Evolutionary conservation across 1,284 basidiomycete species (phyloP).

Genomic region (Ganoderma boninense): DNA sequence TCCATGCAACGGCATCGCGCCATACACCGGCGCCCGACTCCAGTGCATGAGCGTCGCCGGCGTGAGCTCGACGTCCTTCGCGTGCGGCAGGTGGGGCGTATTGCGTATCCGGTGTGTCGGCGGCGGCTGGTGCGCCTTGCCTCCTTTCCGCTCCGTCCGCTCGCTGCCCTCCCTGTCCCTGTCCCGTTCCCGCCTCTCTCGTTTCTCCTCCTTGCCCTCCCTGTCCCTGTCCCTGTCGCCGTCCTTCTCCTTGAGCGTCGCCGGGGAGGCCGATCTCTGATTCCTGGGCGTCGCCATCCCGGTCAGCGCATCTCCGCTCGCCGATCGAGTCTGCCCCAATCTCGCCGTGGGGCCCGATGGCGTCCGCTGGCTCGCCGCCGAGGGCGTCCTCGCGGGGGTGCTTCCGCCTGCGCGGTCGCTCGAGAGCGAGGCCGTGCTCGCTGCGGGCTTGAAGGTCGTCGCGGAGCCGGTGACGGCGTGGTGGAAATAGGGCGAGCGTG

Average conservation of each 20-base stretch:
- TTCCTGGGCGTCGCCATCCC: constrained; percentile 23
- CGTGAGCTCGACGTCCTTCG: constrained; percentile 60
- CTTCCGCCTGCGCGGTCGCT: constrained; percentile 31
- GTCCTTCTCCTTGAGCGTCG: constrained; percentile 32
- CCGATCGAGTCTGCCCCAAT: constrained; percentile 1
- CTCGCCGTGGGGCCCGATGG: constrained; percentile 26
- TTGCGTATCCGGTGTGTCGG: constrained; percentile 33
- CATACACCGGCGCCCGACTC: constrained; percentile 85
- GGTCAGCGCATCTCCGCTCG: constrained; percentile 30
- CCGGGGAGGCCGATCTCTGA: constrained; percentile 34
- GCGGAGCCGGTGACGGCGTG: constrained; percentile 41
- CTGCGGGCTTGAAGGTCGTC: constrained; percentile 40
- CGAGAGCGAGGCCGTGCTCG: constrained; percentile 42
- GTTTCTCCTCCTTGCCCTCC: constrained; percentile 18
- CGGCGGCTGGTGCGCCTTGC: constrained; percentile 16
- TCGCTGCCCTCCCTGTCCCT: constrained; percentile 19
- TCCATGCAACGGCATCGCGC: constrained; percentile 73
- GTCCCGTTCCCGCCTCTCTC: constrained; percentile 20
- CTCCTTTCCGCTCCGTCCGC: constrained; percentile 16
- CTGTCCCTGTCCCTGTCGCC: constrained; percentile 26
- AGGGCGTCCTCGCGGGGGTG: constrained; percentile 25
- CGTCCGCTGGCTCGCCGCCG: constrained; percentile 30
- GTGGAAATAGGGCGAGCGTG: constrained; percentile 43
- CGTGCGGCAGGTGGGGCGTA: constrained; percentile 61
- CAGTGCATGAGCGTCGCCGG: constrained; percentile 83